Evolutionary conservation across 495 filamentous ascomycete genomes (phyloP), one percentile per base, ranked within the genome.

Genomic region (Penicillium bialowiezense): DNA sequence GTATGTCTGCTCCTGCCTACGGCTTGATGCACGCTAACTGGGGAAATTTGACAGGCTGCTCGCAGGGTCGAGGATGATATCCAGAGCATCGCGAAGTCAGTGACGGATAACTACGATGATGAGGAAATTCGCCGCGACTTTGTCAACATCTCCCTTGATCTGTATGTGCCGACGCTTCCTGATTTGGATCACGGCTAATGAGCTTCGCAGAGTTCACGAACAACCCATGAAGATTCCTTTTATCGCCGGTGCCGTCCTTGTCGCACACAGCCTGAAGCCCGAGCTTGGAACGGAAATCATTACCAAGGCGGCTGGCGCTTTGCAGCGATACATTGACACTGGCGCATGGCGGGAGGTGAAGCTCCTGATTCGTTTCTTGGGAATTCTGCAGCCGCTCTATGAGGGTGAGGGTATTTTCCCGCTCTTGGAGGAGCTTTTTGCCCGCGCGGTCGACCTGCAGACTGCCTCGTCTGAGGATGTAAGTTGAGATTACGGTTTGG

Each of bases 151-250:
- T 68, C 84, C 17, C 67, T 92, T 39, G 87, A 90, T 62, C 76
- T 97, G 84, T 87, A 67, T 42, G 81, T 71, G 36, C 55, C 33
- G 12, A 31, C 10, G 37, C 9, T 12, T 37, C 20, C 29, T 15
- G 29, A n/a, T 19, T 12, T 3, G 23, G 8, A 26, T 8, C 23
- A 3, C 23, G 8, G 41, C 60, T 63, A 42, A 49, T 14, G 24
- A 15, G 17, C 21, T 33, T 3, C 46, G 10, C 31, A 81, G 76
- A 34, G 74, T 85, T 34, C 58, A 91, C 17, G 93, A 99, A 69
- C 93, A 99, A 68, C 92, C 95, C 0, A 85, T 99, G 68, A 97
- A 97, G 72, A 92, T 90, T 43, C 95, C 93, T 2, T 97, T 96
- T 64, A 76, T 93, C 43, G 91, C 90, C 21, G 87, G 86, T 19